Evolutionary conservation across 2,329 filamentous ascomycete species (phyloP), one percentile per base, ranked within the genome.

Genomic region (Ophiostoma piceae): DNA sequence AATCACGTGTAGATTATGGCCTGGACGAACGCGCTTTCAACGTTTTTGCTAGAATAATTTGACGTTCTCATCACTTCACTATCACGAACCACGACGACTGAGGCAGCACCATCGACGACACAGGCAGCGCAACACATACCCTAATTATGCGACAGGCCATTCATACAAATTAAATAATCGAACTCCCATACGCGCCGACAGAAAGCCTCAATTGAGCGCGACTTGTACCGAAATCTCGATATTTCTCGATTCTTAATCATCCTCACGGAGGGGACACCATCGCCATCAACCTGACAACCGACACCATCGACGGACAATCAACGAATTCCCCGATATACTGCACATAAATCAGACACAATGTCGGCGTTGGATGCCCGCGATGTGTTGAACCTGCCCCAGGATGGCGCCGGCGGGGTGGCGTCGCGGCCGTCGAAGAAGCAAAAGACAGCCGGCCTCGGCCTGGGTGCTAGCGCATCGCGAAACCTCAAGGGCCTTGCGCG

Each of bases 331-430:
- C 29, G 3, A 8, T 0, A 22, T 16, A 66, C 8, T 11, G n/a
- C 22, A 14, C 22, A 66, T n/a, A 62, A 37, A 7, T 12, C 19
- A 22, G 12, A 22, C 64, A 41, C 37, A 2, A 83, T 76, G 73
- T 92, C 92, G 89, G 84, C 89, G 72, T 90, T 88, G 78, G 92
- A 96, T 84, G 87, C 96, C 75, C 92, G 91, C 81, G 92, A 96
- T 79, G 92, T 96, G 77, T 88, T 96, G 77, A 92, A 94, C 79
- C 84, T 96, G 77, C 89, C 90, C 67, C 82, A 88, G 74, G 89
- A 88, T 41, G 80, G 82, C 72, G 75, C 80, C 67, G 76, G 62
- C n/a, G 67, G 64, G 7, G 81, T 67, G 81, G 68, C 82, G 69
- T 65, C 62, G 19, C 81, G 89, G 73, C 87, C 88, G 57, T 80